These are phyloP conservation scores for Sanghuangporus baumii DNA, from an alignment of 1,284 basidiomycete genomes.

Conservation along the genomic window DNA sequence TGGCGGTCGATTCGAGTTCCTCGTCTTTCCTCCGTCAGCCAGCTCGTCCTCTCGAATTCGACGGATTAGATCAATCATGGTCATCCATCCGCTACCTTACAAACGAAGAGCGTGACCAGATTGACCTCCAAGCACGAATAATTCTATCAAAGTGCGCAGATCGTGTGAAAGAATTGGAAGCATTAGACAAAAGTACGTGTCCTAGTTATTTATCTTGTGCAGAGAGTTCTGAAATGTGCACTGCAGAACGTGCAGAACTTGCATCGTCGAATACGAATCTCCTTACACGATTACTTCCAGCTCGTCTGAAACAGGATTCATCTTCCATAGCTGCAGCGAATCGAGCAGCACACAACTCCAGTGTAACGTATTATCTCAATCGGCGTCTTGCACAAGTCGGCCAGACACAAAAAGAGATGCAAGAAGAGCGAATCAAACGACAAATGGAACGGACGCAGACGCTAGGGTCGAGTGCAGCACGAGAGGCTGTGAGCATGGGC, in stretches of 20 bases:
- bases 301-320: constrained; percentile 56
- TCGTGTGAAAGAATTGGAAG: constrained; percentile 80
- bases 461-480: constrained; percentile 66
- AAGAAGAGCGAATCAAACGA: constrained; percentile 80
- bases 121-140: constrained; percentile 82
- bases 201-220: constrained; percentile 10
- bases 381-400: constrained; percentile 73
- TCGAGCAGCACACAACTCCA: constrained; percentile 75
- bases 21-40: constrained; percentile 44
- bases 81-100: constrained; percentile 64
- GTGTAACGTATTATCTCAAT: constrained; percentile 82
- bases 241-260: constrained; percentile 59
- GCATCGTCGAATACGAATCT: constrained; percentile 56
- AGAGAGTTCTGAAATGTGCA: constrained; percentile 15
- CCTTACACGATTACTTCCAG: constrained; percentile 58
- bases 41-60: constrained; percentile 51
- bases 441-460: constrained; percentile 75
- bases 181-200: constrained; percentile 72
- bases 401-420: constrained; percentile 77
- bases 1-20: constrained; percentile 62
- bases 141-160: constrained; percentile 80
- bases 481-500: constrained; percentile 46
- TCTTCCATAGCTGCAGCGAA: constrained; percentile 59
- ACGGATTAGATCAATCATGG: constrained; percentile 51
- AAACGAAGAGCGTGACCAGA: constrained; percentile 85